Conservation (phyloP, 495 filamentous ascomycete species). For the Thermothielavioides terrestris region DNA sequence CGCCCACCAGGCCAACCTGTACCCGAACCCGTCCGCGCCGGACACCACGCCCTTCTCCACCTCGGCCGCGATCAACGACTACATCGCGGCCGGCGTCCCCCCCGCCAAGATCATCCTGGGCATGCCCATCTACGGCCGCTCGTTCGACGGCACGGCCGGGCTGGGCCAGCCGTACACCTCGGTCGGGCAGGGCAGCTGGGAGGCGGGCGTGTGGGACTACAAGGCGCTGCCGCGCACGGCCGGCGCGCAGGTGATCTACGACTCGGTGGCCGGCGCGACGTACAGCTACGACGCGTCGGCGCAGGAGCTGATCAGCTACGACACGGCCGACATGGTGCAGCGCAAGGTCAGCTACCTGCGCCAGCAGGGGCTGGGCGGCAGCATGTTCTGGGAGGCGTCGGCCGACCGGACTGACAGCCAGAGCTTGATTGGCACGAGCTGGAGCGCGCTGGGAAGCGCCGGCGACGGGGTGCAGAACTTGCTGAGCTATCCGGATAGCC, state of each 20-base stretch:
- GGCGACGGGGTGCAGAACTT: slow-evolving; percentile 29
- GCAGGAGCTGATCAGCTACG: slow-evolving; percentile 63
- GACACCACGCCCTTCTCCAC: slow-evolving; percentile 58
- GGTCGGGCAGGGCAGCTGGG: slow-evolving; percentile 59
- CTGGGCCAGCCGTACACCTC: slow-evolving; percentile 57
- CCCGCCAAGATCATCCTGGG: slow-evolving; percentile 67
- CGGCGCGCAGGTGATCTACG: slow-evolving; percentile 39
- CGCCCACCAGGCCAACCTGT: slow-evolving; percentile 74
- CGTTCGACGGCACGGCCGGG: slow-evolving; percentile 63
- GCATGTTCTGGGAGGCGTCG: slow-evolving; percentile 90
- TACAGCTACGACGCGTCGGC: slow-evolving; percentile 58
- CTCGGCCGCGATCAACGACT: slow-evolving; percentile 56
- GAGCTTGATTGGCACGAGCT: slow-evolving; percentile 54
- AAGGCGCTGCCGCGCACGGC: slow-evolving; percentile 52
- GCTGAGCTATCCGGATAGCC: slow-evolving; percentile 34
- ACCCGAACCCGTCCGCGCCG: slow-evolving; percentile 42
- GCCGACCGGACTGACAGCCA: slow-evolving; percentile 54
- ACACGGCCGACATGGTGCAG: slow-evolving; percentile 52
- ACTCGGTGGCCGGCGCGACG: slow-evolving; percentile 45
- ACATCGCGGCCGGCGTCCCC: slow-evolving; percentile 54
- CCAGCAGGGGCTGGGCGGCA: slow-evolving; percentile 57
- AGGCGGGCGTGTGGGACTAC: slow-evolving; percentile 77
- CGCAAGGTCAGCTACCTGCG: slow-evolving; percentile 60
- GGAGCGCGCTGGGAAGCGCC: slow-evolving; percentile 27
- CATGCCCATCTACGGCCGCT: slow-evolving; percentile 79